A percentile compares a stretch with the other conserved stretches of the same genome.
phyloP scores from a whole-genome alignment of 257 asterid genomes.

The Solanum dulcamara region DNA sequence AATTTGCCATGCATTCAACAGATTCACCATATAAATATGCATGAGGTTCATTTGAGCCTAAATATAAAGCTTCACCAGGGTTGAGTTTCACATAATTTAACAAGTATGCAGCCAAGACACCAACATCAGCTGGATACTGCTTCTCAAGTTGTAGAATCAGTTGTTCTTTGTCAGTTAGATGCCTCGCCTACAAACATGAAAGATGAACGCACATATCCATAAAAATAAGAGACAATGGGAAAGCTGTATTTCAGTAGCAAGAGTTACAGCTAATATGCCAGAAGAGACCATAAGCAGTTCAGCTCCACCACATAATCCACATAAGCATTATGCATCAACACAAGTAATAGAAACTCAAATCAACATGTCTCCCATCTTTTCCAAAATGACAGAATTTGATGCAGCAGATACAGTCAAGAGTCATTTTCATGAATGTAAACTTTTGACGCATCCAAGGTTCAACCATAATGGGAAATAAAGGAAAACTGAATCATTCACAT shows the following conservation, averaged over 20 bases:
- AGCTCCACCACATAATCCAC: background rate
- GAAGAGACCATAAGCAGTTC: background rate
- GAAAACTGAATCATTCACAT: background rate
- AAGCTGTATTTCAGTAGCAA: background rate
- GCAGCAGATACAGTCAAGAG: background rate
- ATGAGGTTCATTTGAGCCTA: slow-evolving; percentile 93
- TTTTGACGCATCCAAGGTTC: background rate
- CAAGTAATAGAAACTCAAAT: background rate
- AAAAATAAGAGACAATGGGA: background rate
- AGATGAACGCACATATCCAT: background rate
- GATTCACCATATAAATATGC: slow-evolving; percentile 86
- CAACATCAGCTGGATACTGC: slow-evolving; percentile 83
- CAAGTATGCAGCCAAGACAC: slow-evolving; percentile 73
- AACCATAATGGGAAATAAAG: background rate
- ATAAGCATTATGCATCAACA: background rate
- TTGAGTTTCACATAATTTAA: slow-evolving; percentile 70
- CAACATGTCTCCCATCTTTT: background rate
- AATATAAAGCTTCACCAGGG: slow-evolving; percentile 77
- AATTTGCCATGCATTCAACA: slow-evolving; percentile 96
- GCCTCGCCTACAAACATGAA: slow-evolving; percentile 28
- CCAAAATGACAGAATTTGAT: background rate
- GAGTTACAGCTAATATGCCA: background rate
- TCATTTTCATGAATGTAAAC: background rate
- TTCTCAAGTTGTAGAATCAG: slow-evolving; percentile 64
- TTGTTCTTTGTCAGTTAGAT: slow-evolving; percentile 63